phyloP scores from a whole-genome alignment of 2,329 filamentous ascomycete genomes.

The Chaetothyriales sp. region DNA sequence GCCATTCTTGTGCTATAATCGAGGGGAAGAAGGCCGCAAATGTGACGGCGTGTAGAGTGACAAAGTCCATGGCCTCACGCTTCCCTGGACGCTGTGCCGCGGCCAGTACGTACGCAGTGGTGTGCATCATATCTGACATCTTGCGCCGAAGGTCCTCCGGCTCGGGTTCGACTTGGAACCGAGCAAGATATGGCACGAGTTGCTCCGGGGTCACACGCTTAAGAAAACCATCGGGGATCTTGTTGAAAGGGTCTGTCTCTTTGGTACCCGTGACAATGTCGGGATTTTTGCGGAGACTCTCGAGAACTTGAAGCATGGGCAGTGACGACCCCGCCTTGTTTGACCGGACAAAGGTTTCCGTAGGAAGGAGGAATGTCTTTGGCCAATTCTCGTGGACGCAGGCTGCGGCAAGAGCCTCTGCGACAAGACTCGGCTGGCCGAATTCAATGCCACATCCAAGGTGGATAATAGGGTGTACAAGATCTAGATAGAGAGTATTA shows the following conservation, averaged over 20 bases:
- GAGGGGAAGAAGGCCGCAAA: constrained; percentile 56
- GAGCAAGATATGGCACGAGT: constrained; percentile 31
- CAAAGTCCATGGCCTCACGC: constrained; percentile 66
- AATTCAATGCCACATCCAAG: constrained; percentile 70
- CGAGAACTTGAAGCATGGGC: constrained; percentile 28
- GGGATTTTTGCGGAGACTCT: constrained; percentile 48
- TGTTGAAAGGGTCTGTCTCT: constrained; percentile 20
- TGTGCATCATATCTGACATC: constrained; percentile 57
- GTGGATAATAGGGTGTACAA: constrained; percentile 65
- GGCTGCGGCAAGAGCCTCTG: constrained; percentile 60
- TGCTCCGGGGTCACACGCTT: constrained; percentile 35
- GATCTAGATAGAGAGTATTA: constrained; percentile 15
- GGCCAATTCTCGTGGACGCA: constrained; percentile 43
- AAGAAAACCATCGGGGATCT: constrained; percentile 1
- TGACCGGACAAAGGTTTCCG: constrained; percentile 31
- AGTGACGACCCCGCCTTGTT: constrained; percentile 22
- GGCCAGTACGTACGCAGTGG: constrained; percentile 41
- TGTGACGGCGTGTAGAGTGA: constrained; percentile 64
- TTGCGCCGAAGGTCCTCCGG: constrained; percentile 43
- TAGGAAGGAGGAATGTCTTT: constrained; percentile 19
- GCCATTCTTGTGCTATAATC: constrained; percentile 42
- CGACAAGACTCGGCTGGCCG: constrained; percentile 59
- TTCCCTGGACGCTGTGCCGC: constrained; percentile 52
- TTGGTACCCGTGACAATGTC: constrained; percentile 38
- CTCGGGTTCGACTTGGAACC: constrained; percentile 36